Conservation (phyloP, 345 rosid species). For the Physaria fendleri region DNA sequence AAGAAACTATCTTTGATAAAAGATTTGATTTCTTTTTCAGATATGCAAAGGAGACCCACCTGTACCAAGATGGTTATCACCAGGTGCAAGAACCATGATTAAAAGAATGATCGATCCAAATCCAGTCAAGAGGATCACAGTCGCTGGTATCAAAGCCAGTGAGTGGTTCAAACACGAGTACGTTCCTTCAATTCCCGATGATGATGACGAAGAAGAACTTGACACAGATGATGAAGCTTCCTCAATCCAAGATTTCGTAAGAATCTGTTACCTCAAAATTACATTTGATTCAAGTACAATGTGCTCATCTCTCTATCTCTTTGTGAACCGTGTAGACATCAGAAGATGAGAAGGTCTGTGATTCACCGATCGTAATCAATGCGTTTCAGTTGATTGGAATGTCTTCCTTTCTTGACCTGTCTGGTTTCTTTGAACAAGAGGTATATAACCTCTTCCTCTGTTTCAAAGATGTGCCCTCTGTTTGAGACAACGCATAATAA, state of each 20-base stretch:
- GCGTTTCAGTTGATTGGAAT: conserved; percentile 96
- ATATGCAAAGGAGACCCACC: conserved; percentile 83
- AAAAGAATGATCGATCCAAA: conserved; percentile 82
- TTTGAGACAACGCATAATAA: not conserved
- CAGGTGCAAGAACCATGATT: conserved; percentile 69
- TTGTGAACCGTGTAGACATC: conserved; percentile 36
- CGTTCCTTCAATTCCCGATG: conserved; percentile 48
- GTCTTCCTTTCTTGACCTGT: conserved; percentile 91
- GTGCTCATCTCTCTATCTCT: conserved; percentile 4
- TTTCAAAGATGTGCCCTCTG: conserved; percentile 2
- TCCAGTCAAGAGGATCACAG: conserved; percentile 58
- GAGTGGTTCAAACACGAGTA: conserved; percentile 78
- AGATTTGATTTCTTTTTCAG: conserved; percentile 28
- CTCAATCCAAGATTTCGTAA: conserved; percentile 55
- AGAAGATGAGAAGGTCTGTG: conserved; percentile 44
- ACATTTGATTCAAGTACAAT: not conserved
- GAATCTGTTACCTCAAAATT: not conserved
- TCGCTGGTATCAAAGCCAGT: conserved; percentile 53
- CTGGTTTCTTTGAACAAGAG: conserved; percentile 93
- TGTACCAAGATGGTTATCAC: conserved; percentile 73
- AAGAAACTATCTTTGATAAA: not conserved
- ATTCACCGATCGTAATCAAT: conserved; percentile 55
- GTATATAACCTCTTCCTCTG: conserved; percentile 28
- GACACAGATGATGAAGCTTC: conserved; percentile 47
- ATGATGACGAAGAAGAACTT: conserved; percentile 68